Evolutionary conservation across 2,329 filamentous ascomycete genomes (phyloP).

Genomic region (Plenodomus tracheiphilus): DNA sequence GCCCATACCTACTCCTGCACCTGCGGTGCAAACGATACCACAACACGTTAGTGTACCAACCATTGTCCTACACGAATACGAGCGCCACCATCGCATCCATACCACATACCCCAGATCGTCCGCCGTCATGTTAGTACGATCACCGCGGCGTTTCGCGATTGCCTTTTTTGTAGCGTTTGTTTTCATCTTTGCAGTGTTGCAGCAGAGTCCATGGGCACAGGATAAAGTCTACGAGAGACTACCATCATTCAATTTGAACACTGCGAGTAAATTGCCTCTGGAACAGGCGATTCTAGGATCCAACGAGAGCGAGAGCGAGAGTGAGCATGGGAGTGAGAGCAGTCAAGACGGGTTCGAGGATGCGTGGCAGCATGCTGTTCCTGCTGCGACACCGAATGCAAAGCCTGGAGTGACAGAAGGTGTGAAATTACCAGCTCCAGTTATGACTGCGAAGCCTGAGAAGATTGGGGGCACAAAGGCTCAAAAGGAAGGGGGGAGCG

Average conservation of each 20-base stretch:
- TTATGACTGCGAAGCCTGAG: neutral
- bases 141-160: constrained; percentile 45
- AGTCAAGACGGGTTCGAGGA: constrained; percentile 22
- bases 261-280: constrained; percentile 6
- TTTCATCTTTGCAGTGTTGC: constrained; percentile 33
- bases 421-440: neutral
- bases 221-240: constrained; percentile 31
- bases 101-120: constrained; percentile 7
- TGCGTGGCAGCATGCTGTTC: constrained; percentile 25
- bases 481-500: constrained; percentile 5
- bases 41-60: constrained; percentile 19
- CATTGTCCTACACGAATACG: constrained; percentile 24
- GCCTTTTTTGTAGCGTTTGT: constrained; percentile 41
- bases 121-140: constrained; percentile 40
- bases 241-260: constrained; percentile 18
- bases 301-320: constrained; percentile 1
- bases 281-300: constrained; percentile 17
- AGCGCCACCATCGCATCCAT: neutral
- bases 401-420: neutral
- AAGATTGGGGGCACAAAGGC: neutral
- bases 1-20: too few species aligned
- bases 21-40: too few species aligned
- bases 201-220: constrained; percentile 33
- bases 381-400: constrained; percentile 7
- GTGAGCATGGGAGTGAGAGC: constrained; percentile 5